Evolutionary conservation across 768 basidiomycete species (phyloP).

Genomic region (Daedaleopsis nitida): DNA sequence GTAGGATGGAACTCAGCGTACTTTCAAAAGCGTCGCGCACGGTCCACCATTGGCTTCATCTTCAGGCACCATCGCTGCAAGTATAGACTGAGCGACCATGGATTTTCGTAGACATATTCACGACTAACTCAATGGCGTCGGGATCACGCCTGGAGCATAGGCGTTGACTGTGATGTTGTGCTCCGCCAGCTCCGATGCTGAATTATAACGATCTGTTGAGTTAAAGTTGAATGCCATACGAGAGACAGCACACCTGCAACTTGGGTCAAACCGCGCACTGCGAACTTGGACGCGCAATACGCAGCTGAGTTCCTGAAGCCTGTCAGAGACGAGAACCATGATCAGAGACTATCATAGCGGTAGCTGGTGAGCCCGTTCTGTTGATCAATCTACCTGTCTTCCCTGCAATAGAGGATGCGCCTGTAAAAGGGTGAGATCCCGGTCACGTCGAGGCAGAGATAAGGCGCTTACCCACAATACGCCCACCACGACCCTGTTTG

Average conservation of each 20-base stretch:
- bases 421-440: not conserved
- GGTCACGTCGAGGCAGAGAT: not conserved
- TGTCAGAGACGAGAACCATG: not conserved
- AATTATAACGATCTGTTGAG: not conserved
- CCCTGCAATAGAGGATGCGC: slow-evolving; percentile 36
- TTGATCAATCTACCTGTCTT: slow-evolving; percentile 25
- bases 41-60: not conserved
- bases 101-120: not conserved
- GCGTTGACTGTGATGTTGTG: slow-evolving; percentile 32
- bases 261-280: slow-evolving; percentile 44
- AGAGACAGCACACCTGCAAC: slow-evolving; percentile 31
- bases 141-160: slow-evolving; percentile 40
- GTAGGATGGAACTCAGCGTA: not conserved
- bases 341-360: no score
- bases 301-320: slow-evolving; percentile 7
- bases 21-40: not conserved
- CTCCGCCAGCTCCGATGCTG: slow-evolving; percentile 20
- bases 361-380: not conserved
- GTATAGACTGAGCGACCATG: not conserved
- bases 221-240: not conserved
- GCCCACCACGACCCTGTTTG: slow-evolving; percentile 42
- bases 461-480: slow-evolving; percentile 39
- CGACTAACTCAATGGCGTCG: slow-evolving; percentile 33
- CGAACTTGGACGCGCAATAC: slow-evolving; percentile 44
- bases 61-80: not conserved